These are phyloP conservation scores for Boletus rex-veris DNA, from an alignment of 768 basidiomycete species.

Conservation along the genomic window DNA sequence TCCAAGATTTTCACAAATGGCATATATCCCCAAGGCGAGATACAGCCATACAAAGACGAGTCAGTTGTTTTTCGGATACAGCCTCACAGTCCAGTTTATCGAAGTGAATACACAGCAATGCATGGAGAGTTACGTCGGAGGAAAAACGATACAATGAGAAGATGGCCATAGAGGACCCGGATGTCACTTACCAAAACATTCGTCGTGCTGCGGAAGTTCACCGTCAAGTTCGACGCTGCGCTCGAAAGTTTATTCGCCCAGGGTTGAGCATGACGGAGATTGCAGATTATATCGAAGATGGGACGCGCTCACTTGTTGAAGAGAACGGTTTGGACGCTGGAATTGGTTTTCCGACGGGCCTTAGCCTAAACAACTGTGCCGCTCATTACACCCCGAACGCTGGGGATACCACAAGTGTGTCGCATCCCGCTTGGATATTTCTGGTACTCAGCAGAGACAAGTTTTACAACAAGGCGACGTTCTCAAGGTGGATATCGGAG, in stretches of 20 bases:
- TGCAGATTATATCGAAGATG: slow-evolving; percentile 89
- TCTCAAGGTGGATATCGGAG: slow-evolving; percentile 95
- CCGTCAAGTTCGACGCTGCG: slow-evolving; percentile 82
- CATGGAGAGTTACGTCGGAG: slow-evolving; percentile 85
- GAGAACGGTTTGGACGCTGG: slow-evolving; percentile 83
- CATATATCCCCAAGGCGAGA: slow-evolving; percentile 88
- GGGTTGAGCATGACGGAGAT: slow-evolving; percentile 96
- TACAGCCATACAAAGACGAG: slow-evolving; percentile 91
- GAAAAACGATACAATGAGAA: slow-evolving; percentile 86
- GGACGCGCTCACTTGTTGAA: slow-evolving; percentile 87
- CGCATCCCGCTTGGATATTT: background rate
- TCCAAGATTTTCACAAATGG: slow-evolving; percentile 85
- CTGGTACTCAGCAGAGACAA: slow-evolving; percentile 31
- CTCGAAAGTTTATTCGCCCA: slow-evolving; percentile 79
- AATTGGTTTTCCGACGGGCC: slow-evolving; percentile 94
- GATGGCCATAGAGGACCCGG: slow-evolving; percentile 73
- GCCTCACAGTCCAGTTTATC: background rate
- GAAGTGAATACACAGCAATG: slow-evolving; percentile 53
- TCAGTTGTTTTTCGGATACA: slow-evolving; percentile 39
- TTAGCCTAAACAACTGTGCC: slow-evolving; percentile 91
- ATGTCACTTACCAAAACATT: slow-evolving; percentile 83
- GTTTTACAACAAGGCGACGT: slow-evolving; percentile 83
- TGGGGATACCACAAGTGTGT: slow-evolving; percentile 77
- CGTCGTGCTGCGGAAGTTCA: slow-evolving; percentile 95
- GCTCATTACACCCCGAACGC: slow-evolving; percentile 97